A percentile compares a stretch with the other conserved stretches of the same genome.
Conservation (phyloP, 2,329 filamentous ascomycete species). For the Colletotrichum trifolii region DNA sequence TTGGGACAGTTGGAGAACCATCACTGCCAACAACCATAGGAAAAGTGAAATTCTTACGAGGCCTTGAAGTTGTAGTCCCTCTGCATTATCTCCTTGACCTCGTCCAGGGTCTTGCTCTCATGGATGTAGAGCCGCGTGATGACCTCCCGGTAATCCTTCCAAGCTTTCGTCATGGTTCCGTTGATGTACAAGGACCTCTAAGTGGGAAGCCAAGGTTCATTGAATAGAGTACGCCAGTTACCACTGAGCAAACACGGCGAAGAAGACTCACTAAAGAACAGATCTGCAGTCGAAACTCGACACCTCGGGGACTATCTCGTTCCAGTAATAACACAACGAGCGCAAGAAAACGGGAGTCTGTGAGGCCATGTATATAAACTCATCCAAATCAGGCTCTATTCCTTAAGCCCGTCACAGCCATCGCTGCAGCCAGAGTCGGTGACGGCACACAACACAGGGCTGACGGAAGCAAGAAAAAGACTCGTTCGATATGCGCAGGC, state of each 20-base stretch:
- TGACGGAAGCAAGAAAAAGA: too few relatives aligned
- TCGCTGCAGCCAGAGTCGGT: too few relatives aligned
- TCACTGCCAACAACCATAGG: too few relatives aligned
- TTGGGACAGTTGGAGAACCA: neutral
- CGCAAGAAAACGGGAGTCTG: too few relatives aligned
- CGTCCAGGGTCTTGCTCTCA: constrained; percentile 51
- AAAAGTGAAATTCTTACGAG: constrained; percentile 47
- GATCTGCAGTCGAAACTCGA: neutral
- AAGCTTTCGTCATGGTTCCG: constrained; percentile 57
- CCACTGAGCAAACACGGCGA: neutral
- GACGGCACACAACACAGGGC: too few relatives aligned
- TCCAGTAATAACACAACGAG: too few relatives aligned
- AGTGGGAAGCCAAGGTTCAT: neutral
- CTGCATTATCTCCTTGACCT: constrained; percentile 54
- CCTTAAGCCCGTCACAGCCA: too few relatives aligned
- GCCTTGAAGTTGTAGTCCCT: constrained; percentile 53
- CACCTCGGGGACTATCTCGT: neutral
- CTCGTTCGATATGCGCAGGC: too few relatives aligned
- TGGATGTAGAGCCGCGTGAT: constrained; percentile 56
- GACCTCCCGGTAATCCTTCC: constrained; percentile 48
- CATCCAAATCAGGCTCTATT: too few relatives aligned
- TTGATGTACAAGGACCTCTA: constrained; percentile 10
- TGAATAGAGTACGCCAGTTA: neutral
- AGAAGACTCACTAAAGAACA: neutral
- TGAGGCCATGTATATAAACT: too few relatives aligned